Percentiles rank a stretch among this genome's conserved stretches.
Evolutionary conservation across 768 basidiomycete species (phyloP).

Genomic region (Sutorius australiensis): DNA sequence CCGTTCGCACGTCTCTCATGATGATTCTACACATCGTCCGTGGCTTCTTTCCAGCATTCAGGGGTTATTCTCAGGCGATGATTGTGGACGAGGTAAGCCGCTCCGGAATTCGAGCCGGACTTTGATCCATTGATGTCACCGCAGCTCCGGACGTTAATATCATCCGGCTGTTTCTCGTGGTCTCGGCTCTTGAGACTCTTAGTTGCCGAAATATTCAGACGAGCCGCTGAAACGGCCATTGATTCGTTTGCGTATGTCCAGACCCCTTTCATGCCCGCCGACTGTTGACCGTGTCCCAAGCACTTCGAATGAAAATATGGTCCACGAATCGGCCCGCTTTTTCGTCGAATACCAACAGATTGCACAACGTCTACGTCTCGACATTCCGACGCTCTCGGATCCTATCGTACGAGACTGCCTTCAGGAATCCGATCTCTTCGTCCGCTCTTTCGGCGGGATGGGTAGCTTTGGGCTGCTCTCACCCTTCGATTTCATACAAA

Average conservation of each 20-base stretch:
- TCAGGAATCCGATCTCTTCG: slow-evolving; percentile 84
- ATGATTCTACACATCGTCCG: slow-evolving; percentile 64
- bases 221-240: slow-evolving; percentile 59
- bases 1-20: slow-evolving; percentile 67
- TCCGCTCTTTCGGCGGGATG: slow-evolving; percentile 70
- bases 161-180: slow-evolving; percentile 72
- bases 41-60: slow-evolving; percentile 76
- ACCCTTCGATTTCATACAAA: slow-evolving; percentile 73
- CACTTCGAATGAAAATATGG: slow-evolving; percentile 65
- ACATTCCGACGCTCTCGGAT: slow-evolving; percentile 75
- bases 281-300: slow-evolving; percentile 33
- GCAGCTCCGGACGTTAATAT: slow-evolving; percentile 67
- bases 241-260: slow-evolving; percentile 70
- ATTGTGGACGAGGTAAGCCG: slow-evolving; percentile 75
- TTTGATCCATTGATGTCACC: neutral
- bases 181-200: slow-evolving; percentile 55
- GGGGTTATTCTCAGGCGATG: slow-evolving; percentile 82
- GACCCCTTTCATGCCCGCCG: slow-evolving; percentile 13
- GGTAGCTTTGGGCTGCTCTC: slow-evolving; percentile 76
- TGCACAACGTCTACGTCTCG: slow-evolving; percentile 70
- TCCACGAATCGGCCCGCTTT: slow-evolving; percentile 69
- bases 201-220: slow-evolving; percentile 59
- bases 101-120: slow-evolving; percentile 9
- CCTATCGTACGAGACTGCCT: slow-evolving; percentile 71
- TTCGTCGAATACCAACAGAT: slow-evolving; percentile 76